Conservation (phyloP, 1,139 yeast species). For the Taphrina deformans region DNA sequence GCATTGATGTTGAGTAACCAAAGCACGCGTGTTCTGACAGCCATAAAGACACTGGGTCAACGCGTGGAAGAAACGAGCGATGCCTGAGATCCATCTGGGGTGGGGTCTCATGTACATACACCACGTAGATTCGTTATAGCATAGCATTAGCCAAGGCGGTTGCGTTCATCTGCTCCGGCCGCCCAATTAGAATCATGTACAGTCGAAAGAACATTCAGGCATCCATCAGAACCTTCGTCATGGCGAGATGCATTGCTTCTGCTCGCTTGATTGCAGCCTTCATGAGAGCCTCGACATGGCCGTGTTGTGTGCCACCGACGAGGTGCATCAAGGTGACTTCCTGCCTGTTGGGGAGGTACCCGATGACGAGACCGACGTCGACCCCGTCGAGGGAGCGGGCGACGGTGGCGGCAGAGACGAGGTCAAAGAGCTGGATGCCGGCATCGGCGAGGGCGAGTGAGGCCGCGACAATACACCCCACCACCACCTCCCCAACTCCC, state of each 20-base stretch:
- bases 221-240: neutral
- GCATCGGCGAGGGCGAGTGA: conserved; percentile 21
- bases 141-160: conserved; percentile 1
- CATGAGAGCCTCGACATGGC: neutral
- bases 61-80: neutral
- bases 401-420: conserved; percentile 16
- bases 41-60: neutral
- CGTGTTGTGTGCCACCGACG: neutral
- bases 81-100: no score
- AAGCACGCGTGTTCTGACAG: conserved; percentile 36
- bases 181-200: no score
- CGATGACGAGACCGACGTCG: neutral
- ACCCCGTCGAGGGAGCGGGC: neutral
- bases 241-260: neutral
- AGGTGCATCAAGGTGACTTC: neutral
- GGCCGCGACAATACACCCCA: conserved; percentile 5
- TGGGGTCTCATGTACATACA: neutral
- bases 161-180: no score
- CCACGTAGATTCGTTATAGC: neutral
- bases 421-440: conserved; percentile 7
- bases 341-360: neutral
- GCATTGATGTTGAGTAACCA: conserved; percentile 42
- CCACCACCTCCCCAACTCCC: neutral
- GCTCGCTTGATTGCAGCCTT: conserved; percentile 1
- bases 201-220: no score